A percentile compares a stretch with the other conserved stretches of the same genome.
phyloP scores from a whole-genome alignment of 768 basidiomycete species.

The Fomitopsis pulvina region DNA sequence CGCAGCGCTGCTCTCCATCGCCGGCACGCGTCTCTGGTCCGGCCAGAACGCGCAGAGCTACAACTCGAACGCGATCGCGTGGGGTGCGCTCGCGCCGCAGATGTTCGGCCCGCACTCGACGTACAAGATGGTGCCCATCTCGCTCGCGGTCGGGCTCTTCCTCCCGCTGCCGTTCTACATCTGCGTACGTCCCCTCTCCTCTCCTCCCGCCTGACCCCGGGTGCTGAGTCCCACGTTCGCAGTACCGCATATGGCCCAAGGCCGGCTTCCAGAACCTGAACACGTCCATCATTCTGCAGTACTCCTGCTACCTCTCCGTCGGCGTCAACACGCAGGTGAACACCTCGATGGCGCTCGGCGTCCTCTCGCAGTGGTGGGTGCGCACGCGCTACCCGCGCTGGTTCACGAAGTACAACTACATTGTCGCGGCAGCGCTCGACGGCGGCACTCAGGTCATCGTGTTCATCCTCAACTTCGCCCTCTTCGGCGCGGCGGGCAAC shows the following conservation, averaged over 20 bases:
- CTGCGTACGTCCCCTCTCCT: constrained; percentile 11
- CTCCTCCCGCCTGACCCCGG: no score
- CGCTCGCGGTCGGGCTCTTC: constrained; percentile 44
- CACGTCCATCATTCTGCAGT: constrained; percentile 37
- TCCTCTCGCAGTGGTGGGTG: constrained; percentile 42
- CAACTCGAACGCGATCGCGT: constrained; percentile 46
- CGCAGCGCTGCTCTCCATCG: constrained; percentile 39
- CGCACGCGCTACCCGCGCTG: constrained; percentile 30
- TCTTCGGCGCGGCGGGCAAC: constrained; percentile 23
- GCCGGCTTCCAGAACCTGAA: constrained; percentile 40
- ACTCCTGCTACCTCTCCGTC: constrained; percentile 41
- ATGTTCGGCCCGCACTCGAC: constrained; percentile 12
- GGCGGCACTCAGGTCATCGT: constrained; percentile 32
- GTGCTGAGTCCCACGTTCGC: not conserved
- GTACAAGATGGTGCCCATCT: constrained; percentile 22
- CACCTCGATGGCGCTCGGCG: constrained; percentile 35
- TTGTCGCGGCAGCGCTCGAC: constrained; percentile 33
- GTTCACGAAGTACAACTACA: constrained; percentile 25
- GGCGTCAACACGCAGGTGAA: constrained; percentile 53
- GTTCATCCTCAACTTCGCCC: constrained; percentile 29
- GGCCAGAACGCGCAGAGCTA: constrained; percentile 46
- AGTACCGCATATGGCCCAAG: constrained; percentile 42
- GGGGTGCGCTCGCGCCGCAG: constrained; percentile 42
- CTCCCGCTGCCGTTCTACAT: constrained; percentile 54
- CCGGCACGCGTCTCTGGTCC: constrained; percentile 47